These are phyloP conservation scores for Bigelowiella natans DNA, from an alignment of 78 protist species.

Conservation along the genomic window DNA sequence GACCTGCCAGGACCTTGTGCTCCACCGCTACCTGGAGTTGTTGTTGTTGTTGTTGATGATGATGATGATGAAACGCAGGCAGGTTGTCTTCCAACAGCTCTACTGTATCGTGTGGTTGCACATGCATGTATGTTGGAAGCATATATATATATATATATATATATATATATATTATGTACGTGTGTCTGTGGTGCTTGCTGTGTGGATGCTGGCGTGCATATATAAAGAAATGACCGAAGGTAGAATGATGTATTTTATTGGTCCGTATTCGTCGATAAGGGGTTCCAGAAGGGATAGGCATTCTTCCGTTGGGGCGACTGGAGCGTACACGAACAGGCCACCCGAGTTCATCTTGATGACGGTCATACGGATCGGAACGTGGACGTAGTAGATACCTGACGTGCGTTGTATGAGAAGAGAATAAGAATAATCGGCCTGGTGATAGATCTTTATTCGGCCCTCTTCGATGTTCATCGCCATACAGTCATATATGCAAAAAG, in stretches of 20 bases:
- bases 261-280: background rate
- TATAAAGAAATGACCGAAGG: background rate
- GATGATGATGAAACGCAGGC: background rate
- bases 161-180: background rate
- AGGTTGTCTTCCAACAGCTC: too few relatives aligned
- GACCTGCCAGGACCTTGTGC: slow-evolving; percentile 21
- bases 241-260: background rate
- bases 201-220: too few relatives aligned
- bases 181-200: background rate
- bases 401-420: too few relatives aligned
- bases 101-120: too few relatives aligned
- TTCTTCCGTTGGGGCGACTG: slow-evolving; percentile 23
- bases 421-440: too few relatives aligned
- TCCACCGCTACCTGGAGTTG: too few relatives aligned
- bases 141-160: too few relatives aligned
- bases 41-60: background rate
- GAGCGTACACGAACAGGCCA: slow-evolving; percentile 12
- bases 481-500: background rate
- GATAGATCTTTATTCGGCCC: too few relatives aligned
- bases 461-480: too few relatives aligned
- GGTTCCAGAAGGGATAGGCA: background rate
- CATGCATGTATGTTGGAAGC: too few relatives aligned
- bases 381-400: slow-evolving; percentile 16
- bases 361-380: too few relatives aligned
- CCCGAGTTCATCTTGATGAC: background rate